phyloP scores from a whole-genome alignment of 352 stramenopile species.

The Phytophthora melonis region DNA sequence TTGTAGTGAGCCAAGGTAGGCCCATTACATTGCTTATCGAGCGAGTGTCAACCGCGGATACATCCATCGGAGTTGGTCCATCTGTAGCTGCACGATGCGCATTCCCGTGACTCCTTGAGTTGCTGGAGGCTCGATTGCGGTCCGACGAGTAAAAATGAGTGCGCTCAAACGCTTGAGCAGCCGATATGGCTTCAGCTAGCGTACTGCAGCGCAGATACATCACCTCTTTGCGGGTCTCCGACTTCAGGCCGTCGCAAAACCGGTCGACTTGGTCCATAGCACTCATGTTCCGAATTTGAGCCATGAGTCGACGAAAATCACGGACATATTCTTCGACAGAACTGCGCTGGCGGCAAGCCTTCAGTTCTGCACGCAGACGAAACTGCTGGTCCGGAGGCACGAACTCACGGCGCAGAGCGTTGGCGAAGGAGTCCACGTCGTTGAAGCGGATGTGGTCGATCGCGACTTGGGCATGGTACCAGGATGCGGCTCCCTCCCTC shows the following conservation, averaged over 20 bases:
- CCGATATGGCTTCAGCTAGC: neutral
- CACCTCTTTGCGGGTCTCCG: neutral
- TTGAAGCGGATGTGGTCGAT: constrained; percentile 1
- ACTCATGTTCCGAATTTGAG: neutral
- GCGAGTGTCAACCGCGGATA: neutral
- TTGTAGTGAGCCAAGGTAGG: too few relatives aligned
- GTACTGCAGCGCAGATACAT: neutral
- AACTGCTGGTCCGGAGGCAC: neutral
- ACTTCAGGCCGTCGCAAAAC: neutral
- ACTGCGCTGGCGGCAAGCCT: neutral
- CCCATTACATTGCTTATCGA: too few relatives aligned
- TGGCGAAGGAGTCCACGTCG: neutral
- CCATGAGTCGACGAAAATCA: neutral
- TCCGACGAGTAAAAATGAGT: neutral
- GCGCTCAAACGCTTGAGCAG: neutral
- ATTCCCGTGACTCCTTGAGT: neutral
- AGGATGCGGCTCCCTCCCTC: neutral
- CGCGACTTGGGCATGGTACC: constrained; percentile 1
- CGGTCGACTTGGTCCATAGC: neutral
- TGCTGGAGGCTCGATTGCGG: neutral
- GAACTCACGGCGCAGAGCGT: neutral
- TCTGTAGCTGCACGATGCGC: neutral
- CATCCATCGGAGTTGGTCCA: neutral
- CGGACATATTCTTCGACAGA: neutral
- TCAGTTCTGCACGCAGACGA: neutral